A percentile compares a stretch with the other conserved stretches of the same genome.
Evolutionary conservation across 2,329 filamentous ascomycete species (phyloP).

Genomic region (Stagonosporopsis chrysanthemi): DNA sequence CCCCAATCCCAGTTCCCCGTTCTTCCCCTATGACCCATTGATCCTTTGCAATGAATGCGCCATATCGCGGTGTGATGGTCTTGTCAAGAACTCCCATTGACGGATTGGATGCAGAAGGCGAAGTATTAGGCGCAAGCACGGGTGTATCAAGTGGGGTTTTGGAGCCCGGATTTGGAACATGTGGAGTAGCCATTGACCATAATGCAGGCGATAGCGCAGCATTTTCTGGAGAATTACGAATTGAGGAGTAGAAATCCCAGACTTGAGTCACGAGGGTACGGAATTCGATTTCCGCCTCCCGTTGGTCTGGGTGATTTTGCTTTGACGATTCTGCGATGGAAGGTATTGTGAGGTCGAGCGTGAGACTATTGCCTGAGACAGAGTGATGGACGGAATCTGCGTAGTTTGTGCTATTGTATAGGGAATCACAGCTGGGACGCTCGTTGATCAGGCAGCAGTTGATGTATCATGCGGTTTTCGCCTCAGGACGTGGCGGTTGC

Average conservation of each 20-base stretch:
- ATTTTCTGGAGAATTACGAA: neutral
- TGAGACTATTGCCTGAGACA: constrained; percentile 19
- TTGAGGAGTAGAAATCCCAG: neutral
- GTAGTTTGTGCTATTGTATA: constrained; percentile 15
- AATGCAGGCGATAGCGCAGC: neutral
- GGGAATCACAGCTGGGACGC: constrained; percentile 13
- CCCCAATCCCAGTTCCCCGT: constrained; percentile 45
- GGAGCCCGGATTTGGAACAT: neutral
- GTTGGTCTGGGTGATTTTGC: neutral
- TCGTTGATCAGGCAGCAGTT: constrained; percentile 21
- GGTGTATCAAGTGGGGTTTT: constrained; percentile 5
- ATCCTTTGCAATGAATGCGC: constrained; percentile 15
- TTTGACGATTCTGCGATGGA: neutral
- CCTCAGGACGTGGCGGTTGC: neutral
- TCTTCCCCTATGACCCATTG: constrained; percentile 59
- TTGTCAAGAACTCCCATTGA: constrained; percentile 30
- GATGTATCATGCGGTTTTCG: constrained; percentile 10
- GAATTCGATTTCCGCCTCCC: neutral
- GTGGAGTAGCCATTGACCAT: neutral
- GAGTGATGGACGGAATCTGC: constrained; percentile 25
- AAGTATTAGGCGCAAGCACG: constrained; percentile 14
- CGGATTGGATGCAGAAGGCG: constrained; percentile 19
- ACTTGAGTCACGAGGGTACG: neutral
- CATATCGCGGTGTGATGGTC: neutral
- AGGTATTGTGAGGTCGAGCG: constrained; percentile 17